Conservation (phyloP, 257 asterid species). For the Asclepias syriaca region DNA sequence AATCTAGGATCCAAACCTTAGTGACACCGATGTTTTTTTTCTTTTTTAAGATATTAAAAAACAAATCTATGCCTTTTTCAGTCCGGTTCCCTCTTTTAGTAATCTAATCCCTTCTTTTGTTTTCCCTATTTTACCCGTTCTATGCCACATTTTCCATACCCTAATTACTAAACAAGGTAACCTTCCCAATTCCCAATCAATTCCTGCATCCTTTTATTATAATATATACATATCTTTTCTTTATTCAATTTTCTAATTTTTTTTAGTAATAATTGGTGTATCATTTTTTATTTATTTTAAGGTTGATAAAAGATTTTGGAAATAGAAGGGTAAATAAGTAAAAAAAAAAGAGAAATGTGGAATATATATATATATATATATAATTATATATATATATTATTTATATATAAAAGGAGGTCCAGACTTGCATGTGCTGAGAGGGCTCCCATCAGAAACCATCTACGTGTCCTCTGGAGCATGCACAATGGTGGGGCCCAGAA, state of each 20-base stretch:
- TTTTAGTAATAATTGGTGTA: too few species aligned
- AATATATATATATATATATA: too few species aligned
- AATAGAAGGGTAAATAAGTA: too few species aligned
- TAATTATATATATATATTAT: too few species aligned
- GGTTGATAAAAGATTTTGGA: too few species aligned
- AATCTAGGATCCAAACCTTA: conserved; percentile 13
- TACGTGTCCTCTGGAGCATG: conserved; percentile 36
- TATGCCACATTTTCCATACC: not conserved
- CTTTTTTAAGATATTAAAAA: not conserved
- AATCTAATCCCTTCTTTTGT: too few species aligned
- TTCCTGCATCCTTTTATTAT: not conserved
- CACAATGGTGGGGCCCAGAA: conserved; percentile 16
- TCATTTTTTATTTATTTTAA: too few species aligned
- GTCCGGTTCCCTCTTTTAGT: not conserved
- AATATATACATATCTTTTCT: too few species aligned
- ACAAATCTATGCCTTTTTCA: not conserved
- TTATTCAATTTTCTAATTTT: too few species aligned
- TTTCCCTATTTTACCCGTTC: not conserved
- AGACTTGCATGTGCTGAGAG: conserved; percentile 13
- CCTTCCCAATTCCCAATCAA: not conserved
- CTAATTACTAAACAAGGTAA: not conserved
- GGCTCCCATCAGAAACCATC: not conserved
- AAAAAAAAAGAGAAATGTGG: not conserved
- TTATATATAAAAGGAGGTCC: too few species aligned
- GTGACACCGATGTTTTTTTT: conserved; percentile 21